Conservation (phyloP, 2,329 filamentous ascomycete species). For the Aspergillus viridinutans region DNA sequence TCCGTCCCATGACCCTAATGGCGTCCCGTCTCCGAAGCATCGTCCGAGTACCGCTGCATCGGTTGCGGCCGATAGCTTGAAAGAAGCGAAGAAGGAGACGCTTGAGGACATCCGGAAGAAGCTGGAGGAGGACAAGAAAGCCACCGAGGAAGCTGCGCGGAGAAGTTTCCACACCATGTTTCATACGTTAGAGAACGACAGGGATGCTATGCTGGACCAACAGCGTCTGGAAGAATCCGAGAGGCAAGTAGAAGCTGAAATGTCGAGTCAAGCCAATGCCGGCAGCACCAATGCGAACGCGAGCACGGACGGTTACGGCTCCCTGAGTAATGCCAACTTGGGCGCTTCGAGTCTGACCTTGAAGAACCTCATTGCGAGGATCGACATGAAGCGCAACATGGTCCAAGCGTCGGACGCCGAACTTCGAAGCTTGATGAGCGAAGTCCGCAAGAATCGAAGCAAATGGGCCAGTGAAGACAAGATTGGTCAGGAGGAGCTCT, state of each 20-base stretch:
- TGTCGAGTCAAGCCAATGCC: slow-evolving; percentile 62
- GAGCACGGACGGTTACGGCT: slow-evolving; percentile 69
- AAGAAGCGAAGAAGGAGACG: slow-evolving; percentile 56
- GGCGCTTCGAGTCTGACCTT: slow-evolving; percentile 93
- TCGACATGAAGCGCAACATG: slow-evolving; percentile 86
- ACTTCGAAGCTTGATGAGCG: slow-evolving; percentile 86
- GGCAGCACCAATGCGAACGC: slow-evolving; percentile 51
- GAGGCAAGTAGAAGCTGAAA: slow-evolving; percentile 91
- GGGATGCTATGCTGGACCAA: slow-evolving; percentile 95
- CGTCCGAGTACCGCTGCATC: slow-evolving; percentile 62
- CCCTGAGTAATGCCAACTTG: slow-evolving; percentile 87
- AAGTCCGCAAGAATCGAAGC: slow-evolving; percentile 94
- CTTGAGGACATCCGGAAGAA: slow-evolving; percentile 89
- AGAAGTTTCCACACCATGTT: slow-evolving; percentile 90
- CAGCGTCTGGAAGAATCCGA: slow-evolving; percentile 95
- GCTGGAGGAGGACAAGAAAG: slow-evolving; percentile 85
- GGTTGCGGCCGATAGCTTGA: slow-evolving; percentile 58
- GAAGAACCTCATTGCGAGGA: slow-evolving; percentile 93
- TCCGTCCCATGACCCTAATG: slow-evolving; percentile 52
- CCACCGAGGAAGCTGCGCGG: slow-evolving; percentile 83
- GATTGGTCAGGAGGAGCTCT: slow-evolving; percentile 94
- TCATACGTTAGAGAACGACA: slow-evolving; percentile 91
- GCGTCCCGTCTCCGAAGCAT: slow-evolving; percentile 66
- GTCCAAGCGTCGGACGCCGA: slow-evolving; percentile 92
- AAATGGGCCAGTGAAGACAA: slow-evolving; percentile 99